Evolutionary conservation across 2,329 filamentous ascomycete genomes (phyloP).

Genomic region (Aspergillus amoenus): DNA sequence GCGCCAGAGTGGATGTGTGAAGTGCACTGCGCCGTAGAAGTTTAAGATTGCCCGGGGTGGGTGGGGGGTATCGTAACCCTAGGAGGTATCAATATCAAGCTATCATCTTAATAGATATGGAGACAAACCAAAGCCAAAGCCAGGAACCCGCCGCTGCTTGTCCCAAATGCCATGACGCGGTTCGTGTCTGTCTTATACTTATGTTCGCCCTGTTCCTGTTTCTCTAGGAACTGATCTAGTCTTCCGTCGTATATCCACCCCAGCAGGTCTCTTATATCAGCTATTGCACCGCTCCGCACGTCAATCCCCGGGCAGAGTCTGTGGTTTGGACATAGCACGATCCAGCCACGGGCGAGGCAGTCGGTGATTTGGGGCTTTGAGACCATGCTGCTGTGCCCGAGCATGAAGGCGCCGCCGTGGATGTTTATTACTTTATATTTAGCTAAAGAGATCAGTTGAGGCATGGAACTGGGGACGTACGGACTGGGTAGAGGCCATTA

Average conservation of each 20-base stretch:
- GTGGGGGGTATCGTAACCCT: constrained; percentile 40
- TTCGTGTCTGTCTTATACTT: constrained; percentile 26
- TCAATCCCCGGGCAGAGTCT: constrained; percentile 48
- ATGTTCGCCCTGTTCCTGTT: neutral
- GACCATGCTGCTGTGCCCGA: constrained; percentile 41
- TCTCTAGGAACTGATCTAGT: constrained; percentile 28
- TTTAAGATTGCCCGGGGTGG: constrained; percentile 41
- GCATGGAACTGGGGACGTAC: neutral
- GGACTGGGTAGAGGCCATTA: constrained; percentile 20
- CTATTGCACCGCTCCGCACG: constrained; percentile 48
- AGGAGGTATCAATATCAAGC: neutral
- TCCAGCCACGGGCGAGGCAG: constrained; percentile 40
- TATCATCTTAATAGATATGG: no score
- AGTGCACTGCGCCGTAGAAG: constrained; percentile 46
- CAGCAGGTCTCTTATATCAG: constrained; percentile 47
- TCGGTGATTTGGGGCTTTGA: constrained; percentile 40
- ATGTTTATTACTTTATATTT: constrained; percentile 38
- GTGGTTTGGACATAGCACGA: constrained; percentile 38
- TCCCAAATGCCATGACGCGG: constrained; percentile 47
- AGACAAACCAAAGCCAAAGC: constrained; percentile 43
- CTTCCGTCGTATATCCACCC: constrained; percentile 41
- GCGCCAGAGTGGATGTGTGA: constrained; percentile 40
- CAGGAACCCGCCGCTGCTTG: constrained; percentile 45
- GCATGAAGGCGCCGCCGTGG: constrained; percentile 48
- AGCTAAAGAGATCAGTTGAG: neutral